Percentiles rank a stretch among this genome's conserved stretches.
phyloP scores from a whole-genome alignment of 1,284 basidiomycete species.

The Wolfiporia cocos region DNA sequence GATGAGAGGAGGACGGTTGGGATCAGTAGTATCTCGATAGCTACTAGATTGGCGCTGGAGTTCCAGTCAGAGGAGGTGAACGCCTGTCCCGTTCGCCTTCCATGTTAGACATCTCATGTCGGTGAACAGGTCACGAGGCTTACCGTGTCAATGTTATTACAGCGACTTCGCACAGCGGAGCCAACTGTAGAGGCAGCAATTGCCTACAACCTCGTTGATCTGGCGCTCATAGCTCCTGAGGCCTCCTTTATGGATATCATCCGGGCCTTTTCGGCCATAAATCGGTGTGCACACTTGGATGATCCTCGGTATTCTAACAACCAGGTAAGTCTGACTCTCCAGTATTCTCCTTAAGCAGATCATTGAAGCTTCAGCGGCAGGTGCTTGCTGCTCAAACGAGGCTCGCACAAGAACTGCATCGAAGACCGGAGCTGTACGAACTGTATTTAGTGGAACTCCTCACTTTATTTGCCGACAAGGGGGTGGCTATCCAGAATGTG shows the following conservation, averaged over 20 bases:
- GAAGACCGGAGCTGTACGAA: conserved; percentile 71
- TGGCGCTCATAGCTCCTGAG: conserved; percentile 77
- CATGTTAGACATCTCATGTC: too few species aligned
- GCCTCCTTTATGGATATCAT: conserved; percentile 83
- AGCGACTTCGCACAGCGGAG: conserved; percentile 81
- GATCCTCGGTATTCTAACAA: conserved; percentile 84
- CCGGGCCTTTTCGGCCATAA: conserved; percentile 81
- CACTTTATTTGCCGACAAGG: conserved; percentile 86
- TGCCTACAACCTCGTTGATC: conserved; percentile 85
- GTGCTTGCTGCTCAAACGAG: conserved; percentile 85
- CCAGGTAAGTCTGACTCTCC: conserved; percentile 47
- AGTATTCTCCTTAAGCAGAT: too few species aligned
- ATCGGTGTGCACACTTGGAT: conserved; percentile 77
- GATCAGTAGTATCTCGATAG: conserved; percentile 88
- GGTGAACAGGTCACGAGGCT: conserved; percentile 68
- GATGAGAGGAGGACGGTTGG: conserved; percentile 83
- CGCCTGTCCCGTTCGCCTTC: too few species aligned
- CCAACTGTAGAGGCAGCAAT: conserved; percentile 87
- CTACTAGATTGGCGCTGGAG: conserved; percentile 78
- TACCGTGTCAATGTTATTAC: conserved; percentile 89
- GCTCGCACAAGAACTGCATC: conserved; percentile 72
- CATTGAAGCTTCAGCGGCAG: conserved; percentile 28
- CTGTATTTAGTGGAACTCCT: conserved; percentile 84
- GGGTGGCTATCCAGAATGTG: conserved; percentile 83
- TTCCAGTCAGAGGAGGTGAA: conserved; percentile 75